Evolutionary conservation across 371 early-diverging fungal genomes (phyloP).

Genomic region (Apophysomyces variabilis): DNA sequence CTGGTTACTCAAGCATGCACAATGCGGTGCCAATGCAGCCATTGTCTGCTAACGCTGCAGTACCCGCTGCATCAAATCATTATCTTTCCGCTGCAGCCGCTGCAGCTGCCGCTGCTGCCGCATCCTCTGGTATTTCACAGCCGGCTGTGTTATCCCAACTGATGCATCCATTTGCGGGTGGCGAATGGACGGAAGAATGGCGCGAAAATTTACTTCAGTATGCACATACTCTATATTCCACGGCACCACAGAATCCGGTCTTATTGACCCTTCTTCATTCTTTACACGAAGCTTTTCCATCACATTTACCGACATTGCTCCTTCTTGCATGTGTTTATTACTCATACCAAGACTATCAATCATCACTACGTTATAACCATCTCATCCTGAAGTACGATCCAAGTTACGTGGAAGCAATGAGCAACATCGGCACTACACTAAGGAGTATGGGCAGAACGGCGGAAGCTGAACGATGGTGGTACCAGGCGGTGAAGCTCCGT

Average conservation of each 20-base stretch:
- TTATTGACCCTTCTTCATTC: constrained; percentile 64
- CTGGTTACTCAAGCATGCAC: constrained; percentile 4
- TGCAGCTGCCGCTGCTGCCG: constrained; percentile 32
- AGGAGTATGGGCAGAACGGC: constrained; percentile 73
- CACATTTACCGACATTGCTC: constrained; percentile 82
- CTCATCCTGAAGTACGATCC: constrained; percentile 80
- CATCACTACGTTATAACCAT: constrained; percentile 81
- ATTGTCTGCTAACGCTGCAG: constrained; percentile 14
- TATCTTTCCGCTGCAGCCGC: constrained; percentile 38
- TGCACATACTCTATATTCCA: constrained; percentile 69
- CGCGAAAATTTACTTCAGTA: constrained; percentile 69
- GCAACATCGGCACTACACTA: constrained; percentile 90
- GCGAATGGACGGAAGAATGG: constrained; percentile 48
- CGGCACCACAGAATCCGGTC: constrained; percentile 58
- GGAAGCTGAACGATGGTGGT: constrained; percentile 89
- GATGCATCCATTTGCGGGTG: constrained; percentile 19
- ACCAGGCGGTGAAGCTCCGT: constrained; percentile 80
- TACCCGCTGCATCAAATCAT: constrained; percentile 23
- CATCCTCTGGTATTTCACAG: constrained; percentile 21
- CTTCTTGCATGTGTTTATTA: constrained; percentile 89
- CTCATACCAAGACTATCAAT: constrained; percentile 72
- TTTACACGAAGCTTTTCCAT: constrained; percentile 65
- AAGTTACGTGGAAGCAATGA: constrained; percentile 90
- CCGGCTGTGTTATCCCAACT: constrained; percentile 21
- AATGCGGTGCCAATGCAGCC: constrained; percentile 17